Evolutionary conservation across 225 moss, liverwort and hornwort genomes (phyloP).

Genomic region (Bryoerythrophyllum caledonicum): DNA sequence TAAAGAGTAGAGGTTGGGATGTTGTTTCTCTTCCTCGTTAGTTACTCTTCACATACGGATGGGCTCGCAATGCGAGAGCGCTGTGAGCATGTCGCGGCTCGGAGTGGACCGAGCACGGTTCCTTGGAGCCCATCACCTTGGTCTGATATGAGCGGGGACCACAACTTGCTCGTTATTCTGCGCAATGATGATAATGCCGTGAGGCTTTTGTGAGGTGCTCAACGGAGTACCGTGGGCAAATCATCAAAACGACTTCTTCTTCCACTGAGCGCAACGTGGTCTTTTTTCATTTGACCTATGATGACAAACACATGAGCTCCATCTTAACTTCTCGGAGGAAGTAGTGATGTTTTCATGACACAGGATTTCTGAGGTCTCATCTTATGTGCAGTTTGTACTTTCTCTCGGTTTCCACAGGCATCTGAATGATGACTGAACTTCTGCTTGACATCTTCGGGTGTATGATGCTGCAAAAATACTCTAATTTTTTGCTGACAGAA

Average conservation of each 20-base stretch:
- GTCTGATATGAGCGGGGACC: constrained; percentile 21
- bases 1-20: constrained; percentile 38
- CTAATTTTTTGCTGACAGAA: constrained; percentile 65
- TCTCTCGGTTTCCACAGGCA: background rate
- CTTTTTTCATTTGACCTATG: constrained; percentile 3
- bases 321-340: constrained; percentile 38
- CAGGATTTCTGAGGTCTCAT: constrained; percentile 41
- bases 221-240: constrained; percentile 38
- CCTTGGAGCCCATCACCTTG: background rate
- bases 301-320: constrained; percentile 47
- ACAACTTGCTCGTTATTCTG: too few relatives aligned
- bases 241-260: constrained; percentile 50
- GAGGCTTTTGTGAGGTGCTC: constrained; percentile 50
- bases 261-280: constrained; percentile 32
- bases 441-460: constrained; percentile 41
- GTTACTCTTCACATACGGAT: constrained; percentile 37
- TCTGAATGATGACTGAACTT: constrained; percentile 46
- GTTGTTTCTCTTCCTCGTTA: constrained; percentile 29
- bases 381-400: fast-evolving
- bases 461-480: constrained; percentile 50
- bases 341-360: constrained; percentile 46
- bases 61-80: constrained; percentile 17
- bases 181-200: constrained; percentile 50
- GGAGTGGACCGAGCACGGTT: background rate
- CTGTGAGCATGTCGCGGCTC: constrained; percentile 24